Evolutionary conservation across 208 protist genomes (phyloP).

Genomic region (Leishmania amazonensis): DNA sequence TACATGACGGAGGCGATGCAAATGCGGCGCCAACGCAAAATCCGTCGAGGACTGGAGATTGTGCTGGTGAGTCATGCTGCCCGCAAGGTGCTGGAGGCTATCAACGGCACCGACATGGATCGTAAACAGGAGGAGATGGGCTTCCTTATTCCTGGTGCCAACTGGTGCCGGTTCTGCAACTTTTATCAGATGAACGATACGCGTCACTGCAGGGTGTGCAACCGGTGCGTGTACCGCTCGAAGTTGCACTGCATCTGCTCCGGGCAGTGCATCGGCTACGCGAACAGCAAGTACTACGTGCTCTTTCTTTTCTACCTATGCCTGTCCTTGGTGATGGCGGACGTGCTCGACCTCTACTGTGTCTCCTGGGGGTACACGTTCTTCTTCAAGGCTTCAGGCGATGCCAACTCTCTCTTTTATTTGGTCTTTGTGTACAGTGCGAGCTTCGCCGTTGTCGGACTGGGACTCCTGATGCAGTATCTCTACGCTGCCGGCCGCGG

Average conservation of each 20-base stretch:
- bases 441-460: slow-evolving; percentile 1
- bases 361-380: slow-evolving; percentile 28
- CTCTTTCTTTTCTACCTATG: slow-evolving; percentile 51
- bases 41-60: slow-evolving; percentile 33
- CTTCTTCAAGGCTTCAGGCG: slow-evolving; percentile 23
- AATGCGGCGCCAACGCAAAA: slow-evolving; percentile 42
- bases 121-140: slow-evolving; percentile 48
- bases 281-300: slow-evolving; percentile 85
- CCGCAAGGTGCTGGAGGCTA: slow-evolving; percentile 27
- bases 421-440: slow-evolving; percentile 32
- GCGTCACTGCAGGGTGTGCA: slow-evolving; percentile 83
- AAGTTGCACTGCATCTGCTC: slow-evolving; percentile 88
- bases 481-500: slow-evolving; percentile 23
- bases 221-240: slow-evolving; percentile 67
- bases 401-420: slow-evolving; percentile 30
- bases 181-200: slow-evolving; percentile 77
- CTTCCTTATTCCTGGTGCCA: slow-evolving; percentile 51
- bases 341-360: slow-evolving; percentile 28
- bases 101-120: slow-evolving; percentile 33
- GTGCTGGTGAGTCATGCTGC: slow-evolving; percentile 48
- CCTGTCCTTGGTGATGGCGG: slow-evolving; percentile 19
- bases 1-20: slow-evolving; percentile 44
- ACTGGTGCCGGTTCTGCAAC: slow-evolving; percentile 61
- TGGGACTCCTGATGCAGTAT: slow-evolving; percentile 17
- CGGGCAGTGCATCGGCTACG: slow-evolving; percentile 74